Percentiles rank a stretch among this genome's conserved stretches.
phyloP scores from a whole-genome alignment of 2,329 filamentous ascomycete genomes.

The Volutella citrinella region DNA sequence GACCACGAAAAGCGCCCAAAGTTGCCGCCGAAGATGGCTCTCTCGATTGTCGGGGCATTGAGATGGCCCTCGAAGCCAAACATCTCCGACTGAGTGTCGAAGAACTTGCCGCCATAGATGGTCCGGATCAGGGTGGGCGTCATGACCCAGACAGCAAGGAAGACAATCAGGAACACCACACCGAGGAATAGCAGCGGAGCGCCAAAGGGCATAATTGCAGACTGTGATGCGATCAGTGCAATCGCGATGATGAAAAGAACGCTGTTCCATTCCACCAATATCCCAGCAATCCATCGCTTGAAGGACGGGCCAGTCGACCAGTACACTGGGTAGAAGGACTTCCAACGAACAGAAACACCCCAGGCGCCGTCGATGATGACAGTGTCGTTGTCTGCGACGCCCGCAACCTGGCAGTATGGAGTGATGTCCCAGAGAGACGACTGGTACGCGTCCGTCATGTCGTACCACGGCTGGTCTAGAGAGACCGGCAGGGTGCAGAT shows the following conservation, averaged over 20 bases:
- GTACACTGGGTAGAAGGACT: constrained; percentile 26
- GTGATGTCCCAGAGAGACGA: constrained; percentile 33
- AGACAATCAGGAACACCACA: constrained; percentile 22
- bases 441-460: constrained; percentile 31
- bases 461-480: constrained; percentile 24
- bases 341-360: constrained; percentile 31
- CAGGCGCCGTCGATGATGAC: constrained; percentile 31
- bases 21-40: constrained; percentile 27
- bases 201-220: constrained; percentile 3
- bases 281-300: constrained; percentile 16
- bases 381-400: constrained; percentile 31
- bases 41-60: constrained; percentile 26
- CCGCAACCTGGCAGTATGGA: constrained; percentile 31
- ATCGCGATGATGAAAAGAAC: constrained; percentile 18
- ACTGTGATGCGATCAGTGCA: constrained; percentile 15
- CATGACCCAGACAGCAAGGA: constrained; percentile 20
- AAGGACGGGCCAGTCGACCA: constrained; percentile 24
- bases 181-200: constrained; percentile 13
- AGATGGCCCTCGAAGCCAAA: constrained; percentile 33
- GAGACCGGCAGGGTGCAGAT: constrained; percentile 26
- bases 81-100: constrained; percentile 25
- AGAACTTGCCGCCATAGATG: constrained; percentile 29
- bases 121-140: constrained; percentile 22
- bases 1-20: constrained; percentile 28
- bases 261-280: constrained; percentile 20